A percentile compares a stretch with the other conserved stretches of the same genome.
Evolutionary conservation across 2,329 filamentous ascomycete species (phyloP).

Genomic region (Colletotrichum lini): DNA sequence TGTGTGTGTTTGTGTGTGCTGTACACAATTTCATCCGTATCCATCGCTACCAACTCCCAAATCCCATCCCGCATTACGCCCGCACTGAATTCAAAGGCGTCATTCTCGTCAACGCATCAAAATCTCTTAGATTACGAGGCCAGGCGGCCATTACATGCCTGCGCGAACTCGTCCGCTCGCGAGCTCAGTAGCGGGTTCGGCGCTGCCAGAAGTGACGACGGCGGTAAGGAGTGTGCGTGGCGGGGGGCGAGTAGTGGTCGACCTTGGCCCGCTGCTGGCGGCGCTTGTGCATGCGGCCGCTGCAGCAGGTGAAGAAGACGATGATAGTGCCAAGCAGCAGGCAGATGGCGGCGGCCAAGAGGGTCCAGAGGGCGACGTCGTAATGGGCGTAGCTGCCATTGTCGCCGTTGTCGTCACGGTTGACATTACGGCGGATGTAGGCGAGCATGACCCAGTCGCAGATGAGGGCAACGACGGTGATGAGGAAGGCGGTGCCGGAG

Average conservation of each 20-base stretch:
- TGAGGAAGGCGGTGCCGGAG: constrained; percentile 63
- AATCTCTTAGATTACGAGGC: neutral
- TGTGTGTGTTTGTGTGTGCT: neutral
- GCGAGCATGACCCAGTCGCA: constrained; percentile 72
- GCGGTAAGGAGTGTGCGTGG: constrained; percentile 37
- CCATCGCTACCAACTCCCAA: neutral
- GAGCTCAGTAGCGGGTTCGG: constrained; percentile 36
- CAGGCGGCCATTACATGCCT: neutral
- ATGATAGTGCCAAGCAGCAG: constrained; percentile 69
- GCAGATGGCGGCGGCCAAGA: constrained; percentile 69
- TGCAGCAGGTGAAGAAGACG: constrained; percentile 75
- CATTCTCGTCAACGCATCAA: constrained; percentile 3
- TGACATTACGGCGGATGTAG: constrained; percentile 68
- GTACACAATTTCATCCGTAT: constrained; percentile 7
- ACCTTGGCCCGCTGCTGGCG: constrained; percentile 48
- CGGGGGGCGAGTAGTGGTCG: constrained; percentile 47
- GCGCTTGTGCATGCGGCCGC: constrained; percentile 59
- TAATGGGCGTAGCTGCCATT: constrained; percentile 62
- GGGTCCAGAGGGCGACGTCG: constrained; percentile 73
- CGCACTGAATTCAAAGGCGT: neutral
- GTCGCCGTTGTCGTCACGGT: constrained; percentile 55
- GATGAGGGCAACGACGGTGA: constrained; percentile 63
- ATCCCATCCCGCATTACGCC: constrained; percentile 10
- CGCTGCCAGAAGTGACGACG: constrained; percentile 42
- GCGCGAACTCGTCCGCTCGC: too few relatives aligned